These are phyloP conservation scores for Solanum virginianum DNA, from an alignment of 257 asterid genomes.

Conservation along the genomic window DNA sequence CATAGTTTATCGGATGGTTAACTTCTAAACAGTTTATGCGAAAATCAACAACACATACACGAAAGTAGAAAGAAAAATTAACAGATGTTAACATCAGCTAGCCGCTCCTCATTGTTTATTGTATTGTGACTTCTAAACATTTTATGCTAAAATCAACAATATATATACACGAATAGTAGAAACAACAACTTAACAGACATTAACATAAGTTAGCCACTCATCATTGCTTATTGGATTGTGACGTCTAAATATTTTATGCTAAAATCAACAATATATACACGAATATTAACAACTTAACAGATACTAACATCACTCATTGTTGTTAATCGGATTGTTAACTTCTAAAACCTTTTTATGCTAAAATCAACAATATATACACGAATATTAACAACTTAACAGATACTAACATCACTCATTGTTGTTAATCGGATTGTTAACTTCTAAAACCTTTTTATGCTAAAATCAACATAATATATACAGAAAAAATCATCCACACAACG, in stretches of 20 bases:
- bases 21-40: neutral
- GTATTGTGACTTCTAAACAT: neutral
- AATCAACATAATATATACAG: neutral
- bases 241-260: neutral
- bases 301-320: neutral
- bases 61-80: too few relatives aligned
- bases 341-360: neutral
- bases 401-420: neutral
- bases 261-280: neutral
- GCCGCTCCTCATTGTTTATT: neutral
- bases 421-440: neutral
- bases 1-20: neutral
- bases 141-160: neutral
- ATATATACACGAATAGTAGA: too few relatives aligned
- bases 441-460: neutral
- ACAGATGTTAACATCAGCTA: neutral
- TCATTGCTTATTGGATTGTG: neutral
- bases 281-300: neutral
- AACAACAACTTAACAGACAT: too few relatives aligned
- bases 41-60: neutral
- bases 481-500: neutral
- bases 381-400: neutral
- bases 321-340: neutral
- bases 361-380: neutral
- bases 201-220: neutral